Base-by-base conservation (phyloP, 257 asterid species). In the Solanum dulcamara region DNA sequence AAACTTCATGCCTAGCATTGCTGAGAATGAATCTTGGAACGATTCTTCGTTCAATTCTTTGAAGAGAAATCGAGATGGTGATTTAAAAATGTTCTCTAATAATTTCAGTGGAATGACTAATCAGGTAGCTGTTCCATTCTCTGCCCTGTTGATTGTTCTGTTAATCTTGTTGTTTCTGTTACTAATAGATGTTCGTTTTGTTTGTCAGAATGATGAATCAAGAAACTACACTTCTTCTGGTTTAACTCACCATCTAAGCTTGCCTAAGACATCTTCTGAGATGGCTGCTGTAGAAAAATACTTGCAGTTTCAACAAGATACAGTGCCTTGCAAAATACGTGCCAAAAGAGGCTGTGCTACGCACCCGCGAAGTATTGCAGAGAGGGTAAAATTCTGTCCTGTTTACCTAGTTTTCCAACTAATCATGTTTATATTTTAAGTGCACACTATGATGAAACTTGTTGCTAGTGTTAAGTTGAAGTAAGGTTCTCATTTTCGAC, bases 291-390 rank as follows among this genome's bases (percentile, higher is more conserved):
- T 86, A 1, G 97, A 93, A 11, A 93, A 93, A 81, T 92, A 90
- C 74, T 87, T 93, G 79, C 98, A 96, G 26, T 93, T 92, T 86
- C 96, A 91, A 86, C 93, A 87, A 26, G 97, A 93, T 42, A 53
- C 91, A 0, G 87, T 91, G 33, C 97, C 97, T 20, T 94, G 99
- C 88, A 97, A 96, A 87, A 71, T 92, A 33, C 92, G 99, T 24
- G 99, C 99, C 55, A 96, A 94, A 85, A 86, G 99, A 87, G 99
- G 99, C 28, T 93, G 89, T 5, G 99, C 99, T 24, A 96, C 98
- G 30, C 99, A 96, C 86, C 98, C 99, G 0, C 91, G 98, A 88
- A 96, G 99, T 89, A 93, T 96, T 50, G 98, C 98, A 1, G 99
- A 96, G 85, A 93, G 99, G 96, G 98, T 94, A 94, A 77, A 53